These are phyloP conservation scores for Hymenoscyphus albidus DNA, from an alignment of 2,329 filamentous ascomycete species.

Conservation along the genomic window DNA sequence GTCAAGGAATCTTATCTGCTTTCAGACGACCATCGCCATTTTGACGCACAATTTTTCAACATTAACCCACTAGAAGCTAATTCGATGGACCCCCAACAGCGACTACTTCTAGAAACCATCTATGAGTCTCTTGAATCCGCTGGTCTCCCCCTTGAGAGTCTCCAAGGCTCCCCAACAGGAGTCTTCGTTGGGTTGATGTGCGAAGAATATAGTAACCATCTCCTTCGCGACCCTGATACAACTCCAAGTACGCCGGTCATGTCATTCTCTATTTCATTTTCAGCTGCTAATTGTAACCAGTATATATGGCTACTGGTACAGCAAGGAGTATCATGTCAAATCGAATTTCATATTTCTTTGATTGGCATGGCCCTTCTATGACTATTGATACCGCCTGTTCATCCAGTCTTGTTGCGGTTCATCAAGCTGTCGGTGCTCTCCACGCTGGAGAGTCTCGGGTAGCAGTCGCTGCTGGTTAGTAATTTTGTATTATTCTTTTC, in stretches of 20 bases:
- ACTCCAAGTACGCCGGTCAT: not conserved
- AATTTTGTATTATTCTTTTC: too few species aligned
- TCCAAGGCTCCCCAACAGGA: conserved; percentile 22
- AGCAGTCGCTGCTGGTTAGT: conserved; percentile 10
- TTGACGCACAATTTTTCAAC: conserved; percentile 37
- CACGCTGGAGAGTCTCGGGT: conserved; percentile 21
- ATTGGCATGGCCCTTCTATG: conserved; percentile 29
- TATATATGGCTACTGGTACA: conserved; percentile 35
- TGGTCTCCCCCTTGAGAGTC: conserved; percentile 19
- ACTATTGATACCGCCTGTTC: conserved; percentile 41
- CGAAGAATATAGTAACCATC: conserved; percentile 22
- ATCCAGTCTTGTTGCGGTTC: conserved; percentile 35
- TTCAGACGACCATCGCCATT: conserved; percentile 32
- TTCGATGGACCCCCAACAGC: conserved; percentile 16
- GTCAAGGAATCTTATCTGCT: conserved; percentile 31
- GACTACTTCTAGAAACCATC: conserved; percentile 25
- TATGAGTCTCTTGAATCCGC: conserved; percentile 28
- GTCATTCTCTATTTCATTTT: too few species aligned
- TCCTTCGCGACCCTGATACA: conserved; percentile 37
- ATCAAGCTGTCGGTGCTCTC: conserved; percentile 25
- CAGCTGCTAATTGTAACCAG: conserved; percentile 12
- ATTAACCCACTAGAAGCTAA: conserved; percentile 26
- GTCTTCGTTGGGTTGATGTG: conserved; percentile 36
- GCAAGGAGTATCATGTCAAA: conserved; percentile 37
- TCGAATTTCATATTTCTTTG: conserved; percentile 40